Evolutionary conservation across 768 basidiomycete species (phyloP).

Genomic region (Phaffia tasmanica): DNA sequence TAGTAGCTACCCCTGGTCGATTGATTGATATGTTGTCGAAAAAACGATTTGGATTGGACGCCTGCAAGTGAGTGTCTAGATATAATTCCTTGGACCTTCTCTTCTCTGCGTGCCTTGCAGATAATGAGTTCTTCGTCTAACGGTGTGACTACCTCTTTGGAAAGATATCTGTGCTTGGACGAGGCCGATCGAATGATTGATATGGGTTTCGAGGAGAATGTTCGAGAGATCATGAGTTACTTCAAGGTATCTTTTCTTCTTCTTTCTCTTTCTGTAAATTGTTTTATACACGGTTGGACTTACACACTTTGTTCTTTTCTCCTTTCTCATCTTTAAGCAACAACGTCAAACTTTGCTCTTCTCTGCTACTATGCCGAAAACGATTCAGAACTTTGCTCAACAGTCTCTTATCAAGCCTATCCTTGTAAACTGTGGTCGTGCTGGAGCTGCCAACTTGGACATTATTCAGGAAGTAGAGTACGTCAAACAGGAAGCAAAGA

Average conservation of each 20-base stretch:
- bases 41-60: slow-evolving; percentile 77
- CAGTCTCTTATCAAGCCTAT: slow-evolving; percentile 91
- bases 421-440: slow-evolving; percentile 92
- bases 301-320: neutral
- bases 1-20: slow-evolving; percentile 91
- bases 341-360: slow-evolving; percentile 95
- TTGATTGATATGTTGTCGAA: slow-evolving; percentile 98
- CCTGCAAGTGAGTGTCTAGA: slow-evolving; percentile 58
- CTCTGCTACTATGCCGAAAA: slow-evolving; percentile 97
- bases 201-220: slow-evolving; percentile 79
- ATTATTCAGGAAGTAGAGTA: slow-evolving; percentile 95
- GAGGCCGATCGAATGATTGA: slow-evolving; percentile 99
- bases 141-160: neutral
- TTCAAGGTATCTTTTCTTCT: slow-evolving; percentile 58
- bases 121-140: neutral
- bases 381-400: slow-evolving; percentile 97
- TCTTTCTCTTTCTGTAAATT: neutral
- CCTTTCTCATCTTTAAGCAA: slow-evolving; percentile 44
- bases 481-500: slow-evolving; percentile 98
- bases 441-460: slow-evolving; percentile 93
- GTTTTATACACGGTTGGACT: too few species aligned
- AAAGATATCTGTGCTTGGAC: slow-evolving; percentile 80
- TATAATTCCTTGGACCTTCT: neutral
- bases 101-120: neutral
- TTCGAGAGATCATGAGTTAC: slow-evolving; percentile 73